A percentile compares a stretch with the other conserved stretches of the same genome.
phyloP scores from a whole-genome alignment of 148 eudicot species.

The Gaultheria prostrata region DNA sequence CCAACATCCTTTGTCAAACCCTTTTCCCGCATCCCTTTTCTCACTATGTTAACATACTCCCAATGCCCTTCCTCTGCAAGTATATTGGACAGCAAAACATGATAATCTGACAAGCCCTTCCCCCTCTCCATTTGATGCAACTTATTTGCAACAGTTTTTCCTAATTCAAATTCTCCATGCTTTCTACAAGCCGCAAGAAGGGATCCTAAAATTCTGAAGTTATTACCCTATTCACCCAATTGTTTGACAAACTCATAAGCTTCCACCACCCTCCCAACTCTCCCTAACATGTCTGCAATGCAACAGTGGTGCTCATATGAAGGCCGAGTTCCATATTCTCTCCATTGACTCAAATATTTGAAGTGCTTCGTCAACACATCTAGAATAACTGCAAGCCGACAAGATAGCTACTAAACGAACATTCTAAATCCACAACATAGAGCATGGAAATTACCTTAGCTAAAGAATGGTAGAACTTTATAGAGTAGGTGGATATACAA shows the following conservation, averaged over 20 bases:
- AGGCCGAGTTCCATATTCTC: constrained; percentile 35
- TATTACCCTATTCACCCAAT: constrained; percentile 54
- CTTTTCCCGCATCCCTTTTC: constrained; percentile 60
- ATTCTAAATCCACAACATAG: too few relatives aligned
- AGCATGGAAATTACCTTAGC: too few relatives aligned
- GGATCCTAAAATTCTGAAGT: constrained; percentile 81
- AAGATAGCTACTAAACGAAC: constrained; percentile 71
- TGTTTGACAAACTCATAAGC: constrained; percentile 42
- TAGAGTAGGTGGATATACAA: too few relatives aligned
- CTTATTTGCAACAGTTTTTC: constrained; percentile 57
- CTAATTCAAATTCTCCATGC: constrained; percentile 68
- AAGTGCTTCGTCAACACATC: constrained; percentile 84
- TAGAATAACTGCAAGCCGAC: constrained; percentile 86
- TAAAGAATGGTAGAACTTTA: too few relatives aligned
- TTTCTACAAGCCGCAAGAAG: constrained; percentile 69
- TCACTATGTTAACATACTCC: constrained; percentile 57
- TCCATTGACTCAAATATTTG: constrained; percentile 62
- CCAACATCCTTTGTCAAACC: too few relatives aligned
- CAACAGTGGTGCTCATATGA: constrained; percentile 69
- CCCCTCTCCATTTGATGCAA: constrained; percentile 51
- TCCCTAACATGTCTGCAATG: constrained; percentile 60
- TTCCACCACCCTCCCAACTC: neutral
- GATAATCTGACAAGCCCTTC: constrained; percentile 50
- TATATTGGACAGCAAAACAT: constrained; percentile 65
- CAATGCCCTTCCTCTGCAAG: constrained; percentile 83